These are phyloP conservation scores for Suillus weaverae DNA, from an alignment of 768 basidiomycete species.

Conservation along the genomic window DNA sequence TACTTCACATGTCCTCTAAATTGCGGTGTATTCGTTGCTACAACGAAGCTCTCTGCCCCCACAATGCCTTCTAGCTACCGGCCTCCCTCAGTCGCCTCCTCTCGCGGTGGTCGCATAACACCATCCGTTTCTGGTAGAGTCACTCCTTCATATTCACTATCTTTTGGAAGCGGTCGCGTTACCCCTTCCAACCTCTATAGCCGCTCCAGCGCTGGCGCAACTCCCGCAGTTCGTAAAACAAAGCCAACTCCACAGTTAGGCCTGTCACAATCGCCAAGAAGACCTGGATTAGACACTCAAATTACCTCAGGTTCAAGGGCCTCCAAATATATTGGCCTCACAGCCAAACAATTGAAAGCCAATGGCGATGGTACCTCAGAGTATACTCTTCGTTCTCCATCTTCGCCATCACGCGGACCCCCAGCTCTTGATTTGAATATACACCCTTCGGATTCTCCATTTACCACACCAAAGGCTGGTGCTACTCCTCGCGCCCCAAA, in stretches of 20 bases:
- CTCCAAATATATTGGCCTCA: slow-evolving; percentile 81
- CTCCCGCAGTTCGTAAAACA: slow-evolving; percentile 32
- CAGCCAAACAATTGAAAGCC: slow-evolving; percentile 70
- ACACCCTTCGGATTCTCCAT: slow-evolving; percentile 52
- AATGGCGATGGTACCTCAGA: slow-evolving; percentile 16
- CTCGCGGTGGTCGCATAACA: slow-evolving; percentile 47
- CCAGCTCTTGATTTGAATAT: slow-evolving; percentile 39
- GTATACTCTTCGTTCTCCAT: slow-evolving; percentile 28
- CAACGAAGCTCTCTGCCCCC: slow-evolving; percentile 76
- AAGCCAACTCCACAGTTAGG: slow-evolving; percentile 33
- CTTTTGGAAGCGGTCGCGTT: slow-evolving; percentile 45
- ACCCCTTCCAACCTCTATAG: slow-evolving; percentile 57
- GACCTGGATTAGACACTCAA: slow-evolving; percentile 32
- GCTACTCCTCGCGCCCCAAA: slow-evolving; percentile 30
- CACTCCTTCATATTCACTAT: slow-evolving; percentile 44
- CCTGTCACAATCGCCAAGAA: slow-evolving; percentile 32
- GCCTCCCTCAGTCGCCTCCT: slow-evolving; percentile 81
- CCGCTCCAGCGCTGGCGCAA: slow-evolving; percentile 46
- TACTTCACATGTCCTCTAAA: slow-evolving; percentile 86
- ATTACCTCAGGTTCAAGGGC: slow-evolving; percentile 86
- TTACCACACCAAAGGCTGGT: slow-evolving; percentile 65
- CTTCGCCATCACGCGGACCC: slow-evolving; percentile 37
- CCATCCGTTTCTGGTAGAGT: slow-evolving; percentile 45
- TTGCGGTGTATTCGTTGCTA: slow-evolving; percentile 90
- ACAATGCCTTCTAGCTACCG: slow-evolving; percentile 62